Evolutionary conservation across 2,329 filamentous ascomycete species (phyloP), one percentile per base, ranked within the genome.

Genomic region (Ramichloridium luteum): DNA sequence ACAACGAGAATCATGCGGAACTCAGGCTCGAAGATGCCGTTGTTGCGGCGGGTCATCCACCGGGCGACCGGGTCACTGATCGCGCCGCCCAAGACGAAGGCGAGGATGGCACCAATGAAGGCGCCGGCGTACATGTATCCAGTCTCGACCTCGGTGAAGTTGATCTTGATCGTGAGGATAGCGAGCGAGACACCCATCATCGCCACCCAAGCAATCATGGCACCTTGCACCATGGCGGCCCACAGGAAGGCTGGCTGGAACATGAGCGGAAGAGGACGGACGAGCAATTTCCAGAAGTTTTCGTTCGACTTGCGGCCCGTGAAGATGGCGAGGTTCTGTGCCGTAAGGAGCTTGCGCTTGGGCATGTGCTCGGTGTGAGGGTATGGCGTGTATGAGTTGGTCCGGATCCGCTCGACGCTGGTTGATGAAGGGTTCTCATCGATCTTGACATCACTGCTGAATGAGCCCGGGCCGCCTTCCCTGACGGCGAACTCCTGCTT

Each of bases 161-260:
- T 86, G 25, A 84, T 70, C 1, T 82, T 81, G 25, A 90, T 68
- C 59, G 86, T 86, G 40, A 90, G 74, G 36, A 76, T 71, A 13
- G 77, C 78, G 25, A 88, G 60, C 44, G 86, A 73, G 36, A 88
- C 76, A 34, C 80, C 79, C 40, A 90, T 88, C 50, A 94, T 83
- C 11, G 94, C 82, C 1, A 86, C 93, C 86, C 88, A 96, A 42
- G 86, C 88, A 49, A 94, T 93, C 50, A 93, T 73, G 4, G 81
- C 74, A 11, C 86, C 86, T 65, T 93, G 86, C 30, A 86, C 82
- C 3, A 94, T 64, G 47, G 70, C 74, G 11, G 69, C 68, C 81
- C 84, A 93, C 25, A 92, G 57, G 85, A 52, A 93, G 83, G 11
- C 93, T 80, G 2, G 84, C 52, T 94, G 86, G 5, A 80, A 55